Percentiles rank a stretch among this genome's conserved stretches.
Evolutionary conservation across 2,329 filamentous ascomycete species (phyloP).

Genomic region (Decorospora gaudefroyi): DNA sequence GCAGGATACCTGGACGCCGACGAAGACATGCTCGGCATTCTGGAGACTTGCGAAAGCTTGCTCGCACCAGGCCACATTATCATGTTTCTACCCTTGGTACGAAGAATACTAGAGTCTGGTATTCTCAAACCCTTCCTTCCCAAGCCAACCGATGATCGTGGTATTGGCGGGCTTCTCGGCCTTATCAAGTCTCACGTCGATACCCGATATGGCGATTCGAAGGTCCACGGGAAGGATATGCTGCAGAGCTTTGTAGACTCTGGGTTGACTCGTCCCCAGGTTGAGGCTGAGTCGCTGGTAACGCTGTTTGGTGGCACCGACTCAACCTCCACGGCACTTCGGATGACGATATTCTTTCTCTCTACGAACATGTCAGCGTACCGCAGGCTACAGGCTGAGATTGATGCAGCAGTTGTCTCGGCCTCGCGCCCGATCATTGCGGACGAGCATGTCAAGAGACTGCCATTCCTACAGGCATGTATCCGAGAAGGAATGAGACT

Average conservation of each 20-base stretch:
- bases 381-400: neutral
- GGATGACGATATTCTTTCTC: neutral
- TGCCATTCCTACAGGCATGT: neutral
- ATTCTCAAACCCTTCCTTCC: neutral
- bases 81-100: neutral
- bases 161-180: neutral
- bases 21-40: neutral
- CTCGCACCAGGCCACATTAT: neutral
- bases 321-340: neutral
- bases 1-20: neutral
- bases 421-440: neutral
- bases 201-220: neutral
- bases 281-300: neutral
- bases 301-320: neutral
- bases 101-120: neutral
- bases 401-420: neutral
- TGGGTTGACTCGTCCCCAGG: neutral
- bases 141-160: neutral
- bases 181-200: neutral
- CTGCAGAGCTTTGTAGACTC: neutral
- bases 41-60: neutral
- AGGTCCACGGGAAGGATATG: neutral
- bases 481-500: neutral
- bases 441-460: neutral
- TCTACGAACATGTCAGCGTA: neutral